These are phyloP conservation scores for Diatrype stigma DNA, from an alignment of 2,329 filamentous ascomycete species.

Conservation along the genomic window DNA sequence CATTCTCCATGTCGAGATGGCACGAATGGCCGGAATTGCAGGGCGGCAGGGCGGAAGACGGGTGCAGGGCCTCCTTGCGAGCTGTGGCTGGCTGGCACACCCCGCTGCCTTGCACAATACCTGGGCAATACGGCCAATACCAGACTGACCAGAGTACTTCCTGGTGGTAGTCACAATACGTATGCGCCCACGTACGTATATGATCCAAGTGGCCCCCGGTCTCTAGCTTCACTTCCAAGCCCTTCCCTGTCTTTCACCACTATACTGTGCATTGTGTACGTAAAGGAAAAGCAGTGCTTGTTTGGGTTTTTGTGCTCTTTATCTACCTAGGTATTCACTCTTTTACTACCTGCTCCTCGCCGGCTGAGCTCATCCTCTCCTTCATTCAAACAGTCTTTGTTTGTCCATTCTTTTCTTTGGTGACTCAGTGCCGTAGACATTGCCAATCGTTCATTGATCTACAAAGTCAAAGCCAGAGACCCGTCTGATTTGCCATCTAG, in stretches of 20 bases:
- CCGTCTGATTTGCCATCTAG: neutral
- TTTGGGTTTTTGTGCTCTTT: no score
- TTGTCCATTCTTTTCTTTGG: slow-evolving; percentile 23
- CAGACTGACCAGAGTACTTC: no score
- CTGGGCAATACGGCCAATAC: no score
- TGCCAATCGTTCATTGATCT: slow-evolving; percentile 3
- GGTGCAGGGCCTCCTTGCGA: no score
- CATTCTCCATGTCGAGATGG: no score
- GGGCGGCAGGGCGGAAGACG: no score
- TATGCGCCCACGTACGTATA: neutral
- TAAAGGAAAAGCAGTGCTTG: no score
- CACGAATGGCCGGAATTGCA: no score
- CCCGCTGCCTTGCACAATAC: no score
- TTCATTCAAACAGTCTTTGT: slow-evolving; percentile 23
- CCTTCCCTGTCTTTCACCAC: neutral
- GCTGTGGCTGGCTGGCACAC: no score
- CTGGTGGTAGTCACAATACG: no score
- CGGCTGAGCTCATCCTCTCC: slow-evolving; percentile 22
- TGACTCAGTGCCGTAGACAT: slow-evolving; percentile 5
- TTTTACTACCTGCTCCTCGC: slow-evolving; percentile 16
- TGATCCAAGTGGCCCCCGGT: neutral
- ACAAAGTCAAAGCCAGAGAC: neutral
- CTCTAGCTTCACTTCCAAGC: neutral
- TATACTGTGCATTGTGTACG: neutral
- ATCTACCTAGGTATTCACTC: slow-evolving; percentile 14